Conservation (phyloP, 768 basidiomycete species). For the Pleurotus tuber-regium region DNA sequence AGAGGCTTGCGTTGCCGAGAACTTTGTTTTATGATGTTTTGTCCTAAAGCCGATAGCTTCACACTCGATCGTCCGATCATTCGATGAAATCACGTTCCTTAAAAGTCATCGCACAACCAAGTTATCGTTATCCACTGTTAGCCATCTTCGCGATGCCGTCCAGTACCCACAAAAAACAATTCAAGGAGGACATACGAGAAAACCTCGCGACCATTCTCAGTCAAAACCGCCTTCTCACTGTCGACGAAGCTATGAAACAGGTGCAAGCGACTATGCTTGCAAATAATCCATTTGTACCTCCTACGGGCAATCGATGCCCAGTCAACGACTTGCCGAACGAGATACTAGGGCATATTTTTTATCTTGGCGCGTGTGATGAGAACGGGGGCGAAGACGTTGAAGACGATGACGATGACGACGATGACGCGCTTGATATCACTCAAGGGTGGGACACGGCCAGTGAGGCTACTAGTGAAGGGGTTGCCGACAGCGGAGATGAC, state of each 20-base stretch:
- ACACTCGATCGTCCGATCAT: no score
- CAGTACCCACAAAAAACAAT: neutral
- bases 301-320: slow-evolving; percentile 39
- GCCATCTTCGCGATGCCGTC: neutral
- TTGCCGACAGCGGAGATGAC: neutral
- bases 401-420: slow-evolving; percentile 27
- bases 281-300: slow-evolving; percentile 50
- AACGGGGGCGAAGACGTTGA: slow-evolving; percentile 31
- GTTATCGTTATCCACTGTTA: no score
- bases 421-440: slow-evolving; percentile 19
- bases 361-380: slow-evolving; percentile 37
- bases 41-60: no score
- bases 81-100: no score
- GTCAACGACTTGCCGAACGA: slow-evolving; percentile 56
- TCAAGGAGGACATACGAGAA: neutral
- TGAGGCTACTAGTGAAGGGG: neutral
- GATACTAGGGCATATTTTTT: slow-evolving; percentile 55
- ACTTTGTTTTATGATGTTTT: no score
- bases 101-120: no score
- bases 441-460: slow-evolving; percentile 2
- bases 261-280: slow-evolving; percentile 34
- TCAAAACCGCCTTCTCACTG: slow-evolving; percentile 24
- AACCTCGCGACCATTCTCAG: neutral
- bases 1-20: no score
- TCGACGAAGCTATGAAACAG: slow-evolving; percentile 29